These are phyloP conservation scores for Penicillium paradoxum DNA, from an alignment of 495 filamentous ascomycete genomes.

Conservation along the genomic window DNA sequence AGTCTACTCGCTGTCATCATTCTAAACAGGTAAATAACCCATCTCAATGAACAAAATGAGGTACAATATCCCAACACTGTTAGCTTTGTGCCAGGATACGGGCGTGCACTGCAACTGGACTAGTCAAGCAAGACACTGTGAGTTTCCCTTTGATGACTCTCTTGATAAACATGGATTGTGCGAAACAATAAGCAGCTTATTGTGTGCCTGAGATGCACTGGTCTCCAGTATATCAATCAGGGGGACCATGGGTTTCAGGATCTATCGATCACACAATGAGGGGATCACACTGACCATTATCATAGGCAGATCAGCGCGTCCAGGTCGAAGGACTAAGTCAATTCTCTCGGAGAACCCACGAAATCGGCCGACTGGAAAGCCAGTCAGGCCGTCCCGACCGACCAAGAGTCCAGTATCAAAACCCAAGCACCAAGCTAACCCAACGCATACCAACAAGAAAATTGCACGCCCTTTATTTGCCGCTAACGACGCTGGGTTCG, in stretches of 20 bases:
- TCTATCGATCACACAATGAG: background rate
- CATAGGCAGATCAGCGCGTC: conserved; percentile 5
- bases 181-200: background rate
- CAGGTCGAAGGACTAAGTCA: background rate
- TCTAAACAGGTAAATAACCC: conserved; percentile 6
- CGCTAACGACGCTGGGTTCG: conserved; percentile 38
- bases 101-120: conserved; percentile 27
- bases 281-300: background rate
- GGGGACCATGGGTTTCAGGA: background rate
- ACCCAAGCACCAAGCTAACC: background rate
- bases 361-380: conserved; percentile 1
- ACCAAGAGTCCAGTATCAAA: background rate
- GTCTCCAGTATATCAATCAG: background rate
- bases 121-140: conserved; percentile 14
- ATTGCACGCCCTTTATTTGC: conserved; percentile 13
- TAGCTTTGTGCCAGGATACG: conserved; percentile 32
- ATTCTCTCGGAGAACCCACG: conserved; percentile 1
- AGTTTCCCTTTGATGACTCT: conserved; percentile 3
- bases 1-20: background rate
- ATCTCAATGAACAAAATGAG: conserved; percentile 22
- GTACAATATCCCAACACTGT: conserved; percentile 36
- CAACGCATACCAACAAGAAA: conserved; percentile 20
- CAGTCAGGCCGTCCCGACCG: background rate
- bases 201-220: background rate
- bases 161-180: background rate